These are phyloP conservation scores for Davidsoniella neocaledoniae DNA, from an alignment of 2,329 filamentous ascomycete genomes.

Conservation along the genomic window DNA sequence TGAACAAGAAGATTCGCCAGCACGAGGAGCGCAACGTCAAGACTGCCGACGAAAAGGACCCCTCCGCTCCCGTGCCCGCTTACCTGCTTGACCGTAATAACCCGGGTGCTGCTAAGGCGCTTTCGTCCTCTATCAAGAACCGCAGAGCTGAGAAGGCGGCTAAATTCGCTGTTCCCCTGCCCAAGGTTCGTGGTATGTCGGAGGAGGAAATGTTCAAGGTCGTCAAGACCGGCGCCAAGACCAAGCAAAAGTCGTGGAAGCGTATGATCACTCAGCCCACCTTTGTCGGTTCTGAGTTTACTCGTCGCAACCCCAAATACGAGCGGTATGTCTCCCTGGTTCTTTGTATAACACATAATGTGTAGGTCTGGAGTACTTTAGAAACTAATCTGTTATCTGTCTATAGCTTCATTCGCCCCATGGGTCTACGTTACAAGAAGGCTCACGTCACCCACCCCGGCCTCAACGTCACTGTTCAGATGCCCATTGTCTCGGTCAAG, in stretches of 20 bases:
- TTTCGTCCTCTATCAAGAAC: constrained; percentile 82
- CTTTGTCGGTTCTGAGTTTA: constrained; percentile 86
- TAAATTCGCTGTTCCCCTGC: constrained; percentile 78
- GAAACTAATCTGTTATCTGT: constrained; percentile 33
- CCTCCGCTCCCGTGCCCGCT: constrained; percentile 66
- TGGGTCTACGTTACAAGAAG: constrained; percentile 35
- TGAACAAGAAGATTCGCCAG: constrained; percentile 85
- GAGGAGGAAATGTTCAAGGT: constrained; percentile 99
- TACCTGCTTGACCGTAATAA: constrained; percentile 79
- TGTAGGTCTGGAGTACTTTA: not conserved
- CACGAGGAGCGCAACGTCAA: constrained; percentile 96
- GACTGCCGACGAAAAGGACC: constrained; percentile 63
- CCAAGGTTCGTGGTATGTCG: constrained; percentile 82
- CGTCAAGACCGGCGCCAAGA: constrained; percentile 91
- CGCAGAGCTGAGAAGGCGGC: constrained; percentile 89
- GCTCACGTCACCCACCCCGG: constrained; percentile 52
- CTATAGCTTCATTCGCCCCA: constrained; percentile 32
- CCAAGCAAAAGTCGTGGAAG: constrained; percentile 67
- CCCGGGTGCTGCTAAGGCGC: constrained; percentile 45
- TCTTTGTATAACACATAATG: not conserved
- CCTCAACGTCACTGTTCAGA: constrained; percentile 71
- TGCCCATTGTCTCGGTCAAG: constrained; percentile 56
- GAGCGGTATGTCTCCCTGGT: constrained; percentile 24
- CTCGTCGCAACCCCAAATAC: constrained; percentile 67
- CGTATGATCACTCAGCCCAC: constrained; percentile 41